phyloP scores from a whole-genome alignment of 2,329 filamentous ascomycete genomes.

The Podosphaera fusca region DNA sequence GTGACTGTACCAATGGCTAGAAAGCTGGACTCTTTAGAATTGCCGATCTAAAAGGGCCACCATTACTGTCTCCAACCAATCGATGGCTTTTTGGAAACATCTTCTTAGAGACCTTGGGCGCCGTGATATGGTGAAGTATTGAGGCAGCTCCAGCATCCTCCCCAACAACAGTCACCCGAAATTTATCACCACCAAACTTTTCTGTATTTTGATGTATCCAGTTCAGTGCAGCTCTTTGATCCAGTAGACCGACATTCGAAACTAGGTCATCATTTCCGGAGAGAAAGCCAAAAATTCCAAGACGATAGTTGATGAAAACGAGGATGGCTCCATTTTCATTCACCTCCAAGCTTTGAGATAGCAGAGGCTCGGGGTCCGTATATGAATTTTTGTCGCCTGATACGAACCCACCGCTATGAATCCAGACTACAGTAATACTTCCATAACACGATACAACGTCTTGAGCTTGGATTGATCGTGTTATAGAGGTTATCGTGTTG shows the following conservation, averaged over 20 bases:
- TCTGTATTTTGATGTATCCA: slow-evolving; percentile 32
- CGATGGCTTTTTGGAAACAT: neutral
- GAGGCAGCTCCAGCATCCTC: slow-evolving; percentile 27
- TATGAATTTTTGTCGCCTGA: slow-evolving; percentile 19
- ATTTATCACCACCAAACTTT: slow-evolving; percentile 28
- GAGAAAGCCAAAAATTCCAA: slow-evolving; percentile 15
- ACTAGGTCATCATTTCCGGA: slow-evolving; percentile 21
- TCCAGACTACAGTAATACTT: too few species aligned
- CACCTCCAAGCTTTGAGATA: slow-evolving; percentile 12
- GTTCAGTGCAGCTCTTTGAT: slow-evolving; percentile 30
- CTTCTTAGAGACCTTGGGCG: slow-evolving; percentile 11
- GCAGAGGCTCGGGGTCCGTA: slow-evolving; percentile 18
- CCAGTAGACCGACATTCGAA: slow-evolving; percentile 26
- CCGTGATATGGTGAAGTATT: slow-evolving; percentile 30
- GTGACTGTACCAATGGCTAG: neutral
- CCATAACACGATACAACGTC: too few species aligned
- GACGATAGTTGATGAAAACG: slow-evolving; percentile 16
- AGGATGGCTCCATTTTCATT: slow-evolving; percentile 17
- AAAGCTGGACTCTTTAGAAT: slow-evolving; percentile 14
- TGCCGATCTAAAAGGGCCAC: slow-evolving; percentile 20
- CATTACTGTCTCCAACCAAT: neutral
- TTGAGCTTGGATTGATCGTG: too few species aligned
- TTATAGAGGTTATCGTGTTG: too few species aligned
- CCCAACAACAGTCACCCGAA: slow-evolving; percentile 25
- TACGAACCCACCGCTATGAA: slow-evolving; percentile 19